phyloP scores from a whole-genome alignment of 345 rosid species.

The Linum usitatissimum region DNA sequence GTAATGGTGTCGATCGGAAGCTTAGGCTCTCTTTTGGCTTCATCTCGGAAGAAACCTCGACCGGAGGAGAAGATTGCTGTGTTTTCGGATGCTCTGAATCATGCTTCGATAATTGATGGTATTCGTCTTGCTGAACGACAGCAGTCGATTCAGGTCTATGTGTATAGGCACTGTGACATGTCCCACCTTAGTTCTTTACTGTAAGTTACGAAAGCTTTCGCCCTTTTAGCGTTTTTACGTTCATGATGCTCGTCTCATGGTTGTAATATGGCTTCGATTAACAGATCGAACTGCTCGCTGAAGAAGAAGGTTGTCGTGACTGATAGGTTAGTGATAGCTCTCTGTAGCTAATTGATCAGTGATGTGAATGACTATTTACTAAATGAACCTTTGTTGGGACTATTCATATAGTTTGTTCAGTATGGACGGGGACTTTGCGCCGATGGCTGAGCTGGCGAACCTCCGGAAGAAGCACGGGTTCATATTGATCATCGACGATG shows the following conservation, averaged over 20 bases:
- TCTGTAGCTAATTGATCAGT: no score
- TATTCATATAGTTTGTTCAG: conserved; percentile 89
- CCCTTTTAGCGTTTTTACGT: conserved; percentile 1
- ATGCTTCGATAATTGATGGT: conserved; percentile 96
- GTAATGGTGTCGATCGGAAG: conserved; percentile 83
- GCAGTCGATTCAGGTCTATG: conserved; percentile 42
- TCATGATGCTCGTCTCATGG: conserved; percentile 16
- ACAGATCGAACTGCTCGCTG: conserved; percentile 61
- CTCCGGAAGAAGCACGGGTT: conserved; percentile 70
- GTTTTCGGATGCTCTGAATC: conserved; percentile 87
- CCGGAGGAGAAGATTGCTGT: conserved; percentile 60
- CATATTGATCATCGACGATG: conserved; percentile 82
- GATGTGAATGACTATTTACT: no score
- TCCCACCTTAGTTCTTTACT: conserved; percentile 55
- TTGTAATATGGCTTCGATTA: conserved; percentile 9
- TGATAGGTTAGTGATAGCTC: conserved; percentile 53
- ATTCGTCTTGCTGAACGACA: conserved; percentile 79
- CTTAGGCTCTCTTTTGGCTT: conserved; percentile 53
- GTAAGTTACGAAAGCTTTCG: conserved; percentile 38
- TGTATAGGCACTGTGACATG: conserved; percentile 80
- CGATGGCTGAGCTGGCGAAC: conserved; percentile 59
- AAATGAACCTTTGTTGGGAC: not conserved
- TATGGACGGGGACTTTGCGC: conserved; percentile 99
- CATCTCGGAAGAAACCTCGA: conserved; percentile 29
- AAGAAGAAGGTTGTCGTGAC: conserved; percentile 87